Evolutionary conservation across 1,139 yeast species (phyloP).

Genomic region (Lodderomyces pseudojiufengensis): DNA sequence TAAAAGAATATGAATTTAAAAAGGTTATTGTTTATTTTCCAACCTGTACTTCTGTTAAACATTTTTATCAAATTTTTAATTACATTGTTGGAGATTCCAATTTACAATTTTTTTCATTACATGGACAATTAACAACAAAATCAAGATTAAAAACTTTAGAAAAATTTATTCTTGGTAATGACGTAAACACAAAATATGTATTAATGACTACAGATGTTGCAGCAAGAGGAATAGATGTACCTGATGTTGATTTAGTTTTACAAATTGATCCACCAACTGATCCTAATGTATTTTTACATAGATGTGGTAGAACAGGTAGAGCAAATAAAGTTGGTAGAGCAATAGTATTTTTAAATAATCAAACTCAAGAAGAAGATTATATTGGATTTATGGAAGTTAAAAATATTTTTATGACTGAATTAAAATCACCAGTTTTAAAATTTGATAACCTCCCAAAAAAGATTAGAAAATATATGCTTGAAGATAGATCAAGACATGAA

Average conservation of each 20-base stretch:
- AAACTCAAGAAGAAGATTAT: conserved; percentile 73
- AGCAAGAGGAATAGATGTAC: conserved; percentile 90
- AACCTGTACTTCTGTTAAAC: conserved; percentile 80
- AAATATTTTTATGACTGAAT: conserved; percentile 51
- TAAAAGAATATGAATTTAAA: conserved; percentile 54
- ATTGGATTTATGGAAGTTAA: conserved; percentile 77
- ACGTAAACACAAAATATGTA: conserved; percentile 47
- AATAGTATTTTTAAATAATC: conserved; percentile 62
- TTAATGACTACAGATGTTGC: conserved; percentile 84
- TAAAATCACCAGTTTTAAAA: conserved; percentile 23
- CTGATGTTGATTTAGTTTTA: conserved; percentile 84
- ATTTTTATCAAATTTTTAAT: conserved; percentile 60
- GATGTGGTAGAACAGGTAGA: conserved; percentile 92
- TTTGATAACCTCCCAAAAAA: conserved; percentile 19
- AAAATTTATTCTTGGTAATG: conserved; percentile 49
- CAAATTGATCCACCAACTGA: conserved; percentile 92
- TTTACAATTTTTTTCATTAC: conserved; percentile 63
- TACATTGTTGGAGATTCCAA: conserved; percentile 13
- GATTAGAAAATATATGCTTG: conserved; percentile 57
- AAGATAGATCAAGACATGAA: conserved; percentile 79
- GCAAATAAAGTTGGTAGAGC: conserved; percentile 84
- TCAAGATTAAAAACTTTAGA: conserved; percentile 71
- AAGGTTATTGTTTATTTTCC: conserved; percentile 87
- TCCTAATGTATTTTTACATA: conserved; percentile 79
- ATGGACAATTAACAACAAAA: conserved; percentile 77